These are phyloP conservation scores for Fusarium subglutinans DNA, from an alignment of 2,329 filamentous ascomycete species.

Conservation along the genomic window DNA sequence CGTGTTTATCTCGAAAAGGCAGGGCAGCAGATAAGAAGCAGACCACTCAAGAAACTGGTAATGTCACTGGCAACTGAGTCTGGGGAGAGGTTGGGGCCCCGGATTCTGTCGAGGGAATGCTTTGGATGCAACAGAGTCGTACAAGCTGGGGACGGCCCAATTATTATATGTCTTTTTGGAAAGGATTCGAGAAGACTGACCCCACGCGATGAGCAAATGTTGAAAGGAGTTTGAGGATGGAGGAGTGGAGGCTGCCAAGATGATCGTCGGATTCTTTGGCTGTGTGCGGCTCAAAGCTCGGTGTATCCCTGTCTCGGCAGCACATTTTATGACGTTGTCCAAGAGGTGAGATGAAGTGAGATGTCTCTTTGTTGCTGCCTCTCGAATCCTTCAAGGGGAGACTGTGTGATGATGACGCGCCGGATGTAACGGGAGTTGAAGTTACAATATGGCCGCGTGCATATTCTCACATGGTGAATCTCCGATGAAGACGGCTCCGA, in stretches of 20 bases:
- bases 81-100: constrained; percentile 23
- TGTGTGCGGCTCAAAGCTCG: constrained; percentile 15
- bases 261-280: constrained; percentile 30
- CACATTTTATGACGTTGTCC: constrained; percentile 30
- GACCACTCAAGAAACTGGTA: not conserved
- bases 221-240: not conserved
- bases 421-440: not conserved
- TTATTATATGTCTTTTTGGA: constrained; percentile 24
- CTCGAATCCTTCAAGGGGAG: not conserved
- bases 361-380: constrained; percentile 4
- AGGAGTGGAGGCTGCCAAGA: constrained; percentile 36
- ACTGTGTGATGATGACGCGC: constrained; percentile 8
- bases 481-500: no score
- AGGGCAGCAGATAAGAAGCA: not conserved
- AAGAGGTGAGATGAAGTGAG: constrained; percentile 4
- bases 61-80: not conserved
- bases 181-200: not conserved
- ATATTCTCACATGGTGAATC: not conserved
- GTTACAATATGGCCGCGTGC: not conserved
- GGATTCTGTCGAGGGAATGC: not conserved
- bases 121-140: not conserved
- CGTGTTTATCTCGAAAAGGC: not conserved
- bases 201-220: not conserved
- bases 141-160: not conserved
- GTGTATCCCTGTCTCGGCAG: constrained; percentile 30